A percentile compares a stretch with the other conserved stretches of the same genome.
These are phyloP conservation scores for Mycosphaerella sp. DNA, from an alignment of 2,329 filamentous ascomycete species.

Conservation along the genomic window DNA sequence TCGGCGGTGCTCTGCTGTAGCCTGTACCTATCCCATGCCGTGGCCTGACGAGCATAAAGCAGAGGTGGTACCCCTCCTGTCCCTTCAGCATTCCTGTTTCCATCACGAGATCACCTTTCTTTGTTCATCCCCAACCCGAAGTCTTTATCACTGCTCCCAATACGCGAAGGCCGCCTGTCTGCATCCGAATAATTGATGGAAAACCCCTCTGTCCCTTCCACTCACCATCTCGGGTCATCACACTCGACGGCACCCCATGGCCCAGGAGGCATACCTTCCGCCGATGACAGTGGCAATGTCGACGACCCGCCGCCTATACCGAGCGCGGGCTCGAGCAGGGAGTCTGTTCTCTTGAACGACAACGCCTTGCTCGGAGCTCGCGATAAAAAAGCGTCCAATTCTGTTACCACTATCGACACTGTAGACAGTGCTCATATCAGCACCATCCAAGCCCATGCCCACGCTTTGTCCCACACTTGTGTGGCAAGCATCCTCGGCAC, in stretches of 20 bases:
- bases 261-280: constrained; percentile 18
- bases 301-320: constrained; percentile 29
- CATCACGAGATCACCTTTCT: constrained; percentile 6
- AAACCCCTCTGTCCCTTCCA: constrained; percentile 22
- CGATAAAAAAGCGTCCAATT: constrained; percentile 17
- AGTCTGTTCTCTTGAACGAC: constrained; percentile 24
- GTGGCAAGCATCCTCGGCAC: constrained; percentile 20
- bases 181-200: constrained; percentile 23
- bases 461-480: constrained; percentile 16
- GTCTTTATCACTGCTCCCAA: not conserved
- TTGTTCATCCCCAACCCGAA: not conserved
- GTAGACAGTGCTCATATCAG: constrained; percentile 13
- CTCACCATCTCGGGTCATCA: constrained; percentile 20
- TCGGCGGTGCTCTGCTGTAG: not conserved
- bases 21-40: not conserved
- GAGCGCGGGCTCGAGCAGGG: constrained; percentile 27
- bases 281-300: constrained; percentile 24
- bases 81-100: not conserved
- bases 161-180: constrained; percentile 11
- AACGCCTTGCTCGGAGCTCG: constrained; percentile 25
- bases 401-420: constrained; percentile 14
- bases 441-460: constrained; percentile 19
- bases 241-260: constrained; percentile 21
- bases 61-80: not conserved
- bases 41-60: constrained; percentile 4